Evolutionary conservation across 305 asterid genomes (phyloP).

Genomic region (Fraxinus xanthoxyloides): DNA sequence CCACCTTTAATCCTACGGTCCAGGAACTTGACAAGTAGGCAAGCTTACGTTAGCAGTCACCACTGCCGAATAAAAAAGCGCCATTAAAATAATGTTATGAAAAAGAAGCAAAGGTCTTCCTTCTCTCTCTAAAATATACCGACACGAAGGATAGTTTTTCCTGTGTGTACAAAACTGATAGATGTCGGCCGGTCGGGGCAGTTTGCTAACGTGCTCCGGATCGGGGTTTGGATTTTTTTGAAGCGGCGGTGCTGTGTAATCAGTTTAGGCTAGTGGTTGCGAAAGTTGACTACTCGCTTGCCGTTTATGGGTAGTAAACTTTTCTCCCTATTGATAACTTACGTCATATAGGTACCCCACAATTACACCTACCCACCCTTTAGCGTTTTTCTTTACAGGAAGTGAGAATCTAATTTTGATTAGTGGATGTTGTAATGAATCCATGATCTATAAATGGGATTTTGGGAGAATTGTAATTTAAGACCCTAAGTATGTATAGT

Average conservation of each 20-base stretch:
- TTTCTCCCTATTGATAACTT: not conserved
- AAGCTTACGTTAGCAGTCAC: not conserved
- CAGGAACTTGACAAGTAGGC: not conserved
- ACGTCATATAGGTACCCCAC: not conserved
- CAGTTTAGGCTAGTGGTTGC: not conserved
- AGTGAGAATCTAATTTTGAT: not conserved
- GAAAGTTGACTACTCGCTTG: not conserved
- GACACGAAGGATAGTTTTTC: not conserved
- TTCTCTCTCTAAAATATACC: not conserved
- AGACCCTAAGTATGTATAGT: not conserved
- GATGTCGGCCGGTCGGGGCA: not conserved
- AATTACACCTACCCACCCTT: not conserved
- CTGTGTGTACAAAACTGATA: not conserved
- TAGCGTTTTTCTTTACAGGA: not conserved
- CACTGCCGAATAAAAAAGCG: not conserved
- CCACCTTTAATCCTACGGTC: not conserved
- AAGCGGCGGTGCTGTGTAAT: not conserved
- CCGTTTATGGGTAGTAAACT: not conserved
- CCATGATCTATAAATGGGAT: not conserved
- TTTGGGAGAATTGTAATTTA: not conserved
- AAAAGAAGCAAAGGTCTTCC: not conserved
- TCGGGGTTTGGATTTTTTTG: not conserved
- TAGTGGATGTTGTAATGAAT: not conserved
- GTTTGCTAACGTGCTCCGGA: not conserved
- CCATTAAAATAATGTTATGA: not conserved